These are phyloP conservation scores for Hypoxylon crocopeplum DNA, from an alignment of 495 filamentous ascomycete species.

Conservation along the genomic window DNA sequence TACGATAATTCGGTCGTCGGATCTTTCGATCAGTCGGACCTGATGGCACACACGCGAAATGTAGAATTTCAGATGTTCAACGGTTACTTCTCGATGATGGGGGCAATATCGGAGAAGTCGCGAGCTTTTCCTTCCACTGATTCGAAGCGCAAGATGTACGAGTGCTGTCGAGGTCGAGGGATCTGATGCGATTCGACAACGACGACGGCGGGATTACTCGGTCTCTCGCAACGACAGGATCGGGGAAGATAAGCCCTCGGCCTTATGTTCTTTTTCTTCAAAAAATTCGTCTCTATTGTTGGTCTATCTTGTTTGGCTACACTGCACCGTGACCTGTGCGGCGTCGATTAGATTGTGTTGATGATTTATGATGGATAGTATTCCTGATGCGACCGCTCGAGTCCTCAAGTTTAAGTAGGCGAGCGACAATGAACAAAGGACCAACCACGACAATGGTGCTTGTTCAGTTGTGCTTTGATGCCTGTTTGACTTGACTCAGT, in stretches of 20 bases:
- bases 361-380: background rate
- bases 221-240: conserved; percentile 39
- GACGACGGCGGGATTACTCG: conserved; percentile 33
- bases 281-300: conserved; percentile 42
- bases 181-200: conserved; percentile 38
- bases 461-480: conserved; percentile 26
- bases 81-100: conserved; percentile 22
- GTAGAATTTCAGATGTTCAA: conserved; percentile 30
- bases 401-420: conserved; percentile 33
- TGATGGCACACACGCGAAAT: conserved; percentile 32
- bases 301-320: conserved; percentile 41
- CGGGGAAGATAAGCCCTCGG: conserved; percentile 25
- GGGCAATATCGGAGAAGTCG: conserved; percentile 21
- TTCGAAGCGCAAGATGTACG: conserved; percentile 39
- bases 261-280: conserved; percentile 19
- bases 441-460: conserved; percentile 7
- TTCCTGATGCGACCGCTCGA: conserved; percentile 29
- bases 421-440: conserved; percentile 36
- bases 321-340: conserved; percentile 43
- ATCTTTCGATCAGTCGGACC: conserved; percentile 46
- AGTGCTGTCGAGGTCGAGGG: conserved; percentile 39
- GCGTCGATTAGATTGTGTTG: conserved; percentile 24
- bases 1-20: conserved; percentile 42
- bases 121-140: conserved; percentile 26
- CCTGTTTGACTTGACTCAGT: conserved; percentile 24